A percentile compares a stretch with the other conserved stretches of the same genome.
Evolutionary conservation across 78 protist species (phyloP).

Genomic region (Dictyostelium intermedium): DNA sequence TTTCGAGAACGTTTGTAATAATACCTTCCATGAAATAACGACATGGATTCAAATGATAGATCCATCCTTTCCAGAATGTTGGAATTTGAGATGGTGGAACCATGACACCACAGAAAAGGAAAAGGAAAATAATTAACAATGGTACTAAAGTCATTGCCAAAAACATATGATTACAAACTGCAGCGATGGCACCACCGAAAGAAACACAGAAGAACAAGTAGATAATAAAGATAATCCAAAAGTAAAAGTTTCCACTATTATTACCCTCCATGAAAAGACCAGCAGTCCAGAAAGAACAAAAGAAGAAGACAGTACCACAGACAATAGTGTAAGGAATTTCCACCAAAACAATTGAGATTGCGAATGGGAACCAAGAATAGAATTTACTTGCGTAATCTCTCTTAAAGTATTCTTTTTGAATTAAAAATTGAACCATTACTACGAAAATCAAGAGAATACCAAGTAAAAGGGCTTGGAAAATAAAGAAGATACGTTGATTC

Average conservation of each 20-base stretch:
- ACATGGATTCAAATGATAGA: neutral
- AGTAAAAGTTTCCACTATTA: constrained; percentile 53
- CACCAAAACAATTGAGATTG: constrained; percentile 43
- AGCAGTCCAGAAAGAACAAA: constrained; percentile 66
- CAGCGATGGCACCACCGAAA: constrained; percentile 75
- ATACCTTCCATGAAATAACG: constrained; percentile 50
- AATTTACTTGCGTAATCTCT: constrained; percentile 70
- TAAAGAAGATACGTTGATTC: constrained; percentile 37
- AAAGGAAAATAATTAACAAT: constrained; percentile 58
- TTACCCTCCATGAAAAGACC: constrained; percentile 3
- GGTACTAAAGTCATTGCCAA: constrained; percentile 71
- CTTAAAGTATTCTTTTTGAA: constrained; percentile 54
- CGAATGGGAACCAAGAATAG: constrained; percentile 79
- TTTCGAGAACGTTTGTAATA: constrained; percentile 20
- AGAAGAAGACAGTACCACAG: constrained; percentile 52
- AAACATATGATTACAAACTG: constrained; percentile 48
- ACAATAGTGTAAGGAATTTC: constrained; percentile 57
- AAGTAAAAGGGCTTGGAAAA: constrained; percentile 57
- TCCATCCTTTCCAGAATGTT: constrained; percentile 50
- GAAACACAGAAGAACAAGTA: constrained; percentile 51
- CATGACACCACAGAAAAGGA: constrained; percentile 77
- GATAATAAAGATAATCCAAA: constrained; percentile 42
- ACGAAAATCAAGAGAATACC: constrained; percentile 57
- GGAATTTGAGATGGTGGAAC: constrained; percentile 32
- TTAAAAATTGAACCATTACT: constrained; percentile 52